These are phyloP conservation scores for Aspergillus floridensis DNA, from an alignment of 2,329 filamentous ascomycete species.

Conservation along the genomic window DNA sequence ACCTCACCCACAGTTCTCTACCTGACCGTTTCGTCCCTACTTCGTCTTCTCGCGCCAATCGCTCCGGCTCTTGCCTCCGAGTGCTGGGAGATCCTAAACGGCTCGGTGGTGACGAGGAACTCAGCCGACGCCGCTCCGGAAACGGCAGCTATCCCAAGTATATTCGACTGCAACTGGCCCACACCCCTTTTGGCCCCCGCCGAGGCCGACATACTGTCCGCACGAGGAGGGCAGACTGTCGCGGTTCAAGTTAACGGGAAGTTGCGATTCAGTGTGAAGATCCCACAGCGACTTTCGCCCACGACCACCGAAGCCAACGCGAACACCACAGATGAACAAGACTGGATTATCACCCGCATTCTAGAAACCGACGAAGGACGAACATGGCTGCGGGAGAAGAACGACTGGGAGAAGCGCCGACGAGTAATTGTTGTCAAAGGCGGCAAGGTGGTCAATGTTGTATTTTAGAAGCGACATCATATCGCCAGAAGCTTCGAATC, in stretches of 20 bases:
- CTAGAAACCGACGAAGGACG: constrained; percentile 60
- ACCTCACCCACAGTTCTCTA: constrained; percentile 41
- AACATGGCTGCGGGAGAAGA: constrained; percentile 53
- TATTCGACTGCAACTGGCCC: constrained; percentile 59
- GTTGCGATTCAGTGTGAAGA: constrained; percentile 64
- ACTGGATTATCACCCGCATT: constrained; percentile 63
- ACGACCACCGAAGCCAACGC: constrained; percentile 27
- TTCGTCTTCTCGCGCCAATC: constrained; percentile 75
- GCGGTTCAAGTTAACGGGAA: constrained; percentile 82
- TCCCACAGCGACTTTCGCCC: constrained; percentile 52
- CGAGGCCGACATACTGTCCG: constrained; percentile 48
- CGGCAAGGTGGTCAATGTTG: constrained; percentile 73
- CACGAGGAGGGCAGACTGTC: constrained; percentile 49
- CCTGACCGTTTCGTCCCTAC: constrained; percentile 54
- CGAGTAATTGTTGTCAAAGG: constrained; percentile 65
- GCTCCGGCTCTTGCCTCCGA: constrained; percentile 79
- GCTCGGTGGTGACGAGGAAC: constrained; percentile 15
- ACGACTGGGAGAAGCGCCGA: constrained; percentile 54
- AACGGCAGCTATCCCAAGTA: constrained; percentile 24
- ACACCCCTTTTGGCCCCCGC: constrained; percentile 37
- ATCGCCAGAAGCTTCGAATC: background rate
- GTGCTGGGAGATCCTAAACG: constrained; percentile 64
- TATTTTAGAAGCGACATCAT: constrained; percentile 43
- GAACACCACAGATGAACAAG: constrained; percentile 43
- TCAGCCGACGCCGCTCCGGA: constrained; percentile 3